Evolutionary conservation across 176 grass and related monocot species (phyloP).

Genomic region (Canna indica): DNA sequence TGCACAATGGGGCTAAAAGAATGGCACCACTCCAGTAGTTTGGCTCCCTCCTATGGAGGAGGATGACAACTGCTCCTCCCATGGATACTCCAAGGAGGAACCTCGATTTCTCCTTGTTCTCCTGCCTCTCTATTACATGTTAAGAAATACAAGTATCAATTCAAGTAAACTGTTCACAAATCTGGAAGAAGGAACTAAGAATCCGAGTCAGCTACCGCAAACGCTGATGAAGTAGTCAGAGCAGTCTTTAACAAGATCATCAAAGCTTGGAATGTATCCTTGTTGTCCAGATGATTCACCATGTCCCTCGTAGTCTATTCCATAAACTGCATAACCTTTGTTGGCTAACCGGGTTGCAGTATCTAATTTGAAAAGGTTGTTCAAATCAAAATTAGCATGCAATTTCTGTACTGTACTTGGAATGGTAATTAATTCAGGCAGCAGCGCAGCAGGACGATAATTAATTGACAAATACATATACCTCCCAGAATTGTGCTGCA

Average conservation of each 20-base stretch:
- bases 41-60: not conserved
- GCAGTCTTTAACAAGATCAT: conserved; percentile 37
- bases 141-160: not conserved
- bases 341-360: conserved; percentile 36
- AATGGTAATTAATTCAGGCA: no score
- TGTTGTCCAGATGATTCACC: conserved; percentile 58
- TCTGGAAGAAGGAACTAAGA: no score
- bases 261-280: conserved; percentile 46
- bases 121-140: not conserved
- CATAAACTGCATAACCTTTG: conserved; percentile 53
- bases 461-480: no score
- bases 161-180: not conserved
- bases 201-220: no score
- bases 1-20: conserved; percentile 1
- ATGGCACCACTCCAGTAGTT: not conserved
- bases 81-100: conserved; percentile 3
- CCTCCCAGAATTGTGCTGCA: no score
- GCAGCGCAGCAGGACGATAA: no score
- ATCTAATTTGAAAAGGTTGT: conserved; percentile 29
- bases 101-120: not conserved
- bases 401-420: no score
- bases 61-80: conserved; percentile 7
- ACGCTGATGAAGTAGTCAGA: conserved; percentile 37
- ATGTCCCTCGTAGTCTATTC: conserved; percentile 68
- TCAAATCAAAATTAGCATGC: no score